Conservation (phyloP, 164 flowering plant genomes). For the Protea cynaroides region DNA sequence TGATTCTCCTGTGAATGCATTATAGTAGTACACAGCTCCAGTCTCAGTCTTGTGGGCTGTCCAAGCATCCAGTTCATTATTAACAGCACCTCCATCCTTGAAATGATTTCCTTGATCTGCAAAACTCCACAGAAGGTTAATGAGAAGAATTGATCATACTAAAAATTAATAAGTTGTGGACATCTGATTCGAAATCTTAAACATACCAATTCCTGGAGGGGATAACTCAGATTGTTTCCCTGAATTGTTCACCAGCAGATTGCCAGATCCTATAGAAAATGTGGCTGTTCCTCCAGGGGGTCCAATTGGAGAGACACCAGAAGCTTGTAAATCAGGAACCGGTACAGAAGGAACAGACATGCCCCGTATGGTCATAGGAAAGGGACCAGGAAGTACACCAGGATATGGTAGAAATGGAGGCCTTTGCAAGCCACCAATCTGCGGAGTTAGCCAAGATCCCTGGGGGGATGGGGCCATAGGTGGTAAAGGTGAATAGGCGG, state of each 20-base stretch:
- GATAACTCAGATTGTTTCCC: constrained; percentile 35
- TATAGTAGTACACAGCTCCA: constrained; percentile 85
- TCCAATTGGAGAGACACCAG: constrained; percentile 52
- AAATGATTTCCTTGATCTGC: constrained; percentile 40
- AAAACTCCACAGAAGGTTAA: constrained; percentile 9
- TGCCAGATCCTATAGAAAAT: constrained; percentile 28
- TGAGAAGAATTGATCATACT: background rate
- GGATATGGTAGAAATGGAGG: constrained; percentile 60
- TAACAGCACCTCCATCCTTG: constrained; percentile 23
- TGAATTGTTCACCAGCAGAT: constrained; percentile 17
- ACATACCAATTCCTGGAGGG: constrained; percentile 60
- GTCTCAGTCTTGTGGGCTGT: constrained; percentile 89
- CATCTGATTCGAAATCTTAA: constrained; percentile 3
- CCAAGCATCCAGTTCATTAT: constrained; percentile 55
- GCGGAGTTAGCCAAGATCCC: constrained; percentile 64
- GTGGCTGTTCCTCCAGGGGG: constrained; percentile 25
- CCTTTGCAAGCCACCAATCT: constrained; percentile 44
- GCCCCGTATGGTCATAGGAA: constrained; percentile 41
- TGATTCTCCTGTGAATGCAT: constrained; percentile 83
- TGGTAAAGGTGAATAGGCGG: constrained; percentile 42
- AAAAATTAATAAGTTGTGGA: background rate
- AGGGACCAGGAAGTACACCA: constrained; percentile 41
- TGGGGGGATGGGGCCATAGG: constrained; percentile 50
- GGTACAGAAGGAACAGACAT: constrained; percentile 42
- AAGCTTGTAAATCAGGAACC: constrained; percentile 54